Base-by-base conservation (phyloP, 2,329 filamentous ascomycete genomes). In the Colletotrichum liriopes region DNA sequence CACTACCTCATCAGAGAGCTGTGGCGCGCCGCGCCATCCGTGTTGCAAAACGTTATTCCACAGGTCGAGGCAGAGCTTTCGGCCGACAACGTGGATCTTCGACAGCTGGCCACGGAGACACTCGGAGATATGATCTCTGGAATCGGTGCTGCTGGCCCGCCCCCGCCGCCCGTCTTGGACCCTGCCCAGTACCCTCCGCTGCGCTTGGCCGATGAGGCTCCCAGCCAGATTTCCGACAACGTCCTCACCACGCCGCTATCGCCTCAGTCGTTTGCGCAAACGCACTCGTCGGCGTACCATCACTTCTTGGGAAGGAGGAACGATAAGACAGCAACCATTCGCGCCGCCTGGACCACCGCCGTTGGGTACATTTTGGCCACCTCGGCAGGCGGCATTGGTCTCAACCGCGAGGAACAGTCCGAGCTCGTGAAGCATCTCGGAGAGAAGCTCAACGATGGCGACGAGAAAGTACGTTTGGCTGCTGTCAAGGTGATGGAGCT, bases 61-160 rank as follows among this genome's bases (percentile, higher is more conserved):
- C 95, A 98, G 81, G 87, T 99, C 49, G 96, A 98, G 79, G 93
- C 94, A 43, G 96, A 99, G 83, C 86, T 99, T 64, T 93, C 93
- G 4, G 95, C 95, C 0, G 96, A 99, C 79, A 97, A 97, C 72
- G 88, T 95, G 3, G 92, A 96, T 76, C 85, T 99, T 67, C 93
- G 96, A 65, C 89, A 94, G 71, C 88, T 99, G 69, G 96, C 96
- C 2, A 97, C 96, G 0, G 94, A 98, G 81, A 98, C 96, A 0
- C 90, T 99, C 49, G 96, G 97, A 65, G 96, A 98, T 79, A 95
- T 99, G 87, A 93, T 97, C 35, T 93, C 96, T 51, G 96, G 96
- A 7, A 97, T 98, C 79, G 96, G 96, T 61, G 94, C 96, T 73
- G 94, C 95, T 73, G 96, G 96, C 0, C 93, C 94, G 67, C 94